Percentiles rank a stretch among this genome's conserved stretches.
These are phyloP conservation scores for Penicillium sp. DNA, from an alignment of 2,329 filamentous ascomycete species.

Conservation along the genomic window DNA sequence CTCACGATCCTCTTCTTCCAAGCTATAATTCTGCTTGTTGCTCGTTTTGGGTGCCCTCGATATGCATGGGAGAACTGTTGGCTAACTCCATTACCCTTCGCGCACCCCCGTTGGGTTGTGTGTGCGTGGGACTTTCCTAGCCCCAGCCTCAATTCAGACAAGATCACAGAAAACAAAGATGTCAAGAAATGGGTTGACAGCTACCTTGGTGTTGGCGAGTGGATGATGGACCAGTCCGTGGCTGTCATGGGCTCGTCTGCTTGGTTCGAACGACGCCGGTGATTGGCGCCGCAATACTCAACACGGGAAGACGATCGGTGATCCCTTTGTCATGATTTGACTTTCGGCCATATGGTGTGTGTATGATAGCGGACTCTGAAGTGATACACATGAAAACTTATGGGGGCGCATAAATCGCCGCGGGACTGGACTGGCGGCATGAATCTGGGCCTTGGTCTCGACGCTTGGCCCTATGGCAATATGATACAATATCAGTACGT, in stretches of 20 bases:
- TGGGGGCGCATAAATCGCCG: background rate
- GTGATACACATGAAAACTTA: background rate
- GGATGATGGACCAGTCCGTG: slow-evolving; percentile 97
- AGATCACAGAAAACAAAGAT: slow-evolving; percentile 78
- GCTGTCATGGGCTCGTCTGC: slow-evolving; percentile 83
- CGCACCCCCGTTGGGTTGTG: slow-evolving; percentile 31
- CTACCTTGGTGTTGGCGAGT: slow-evolving; percentile 93
- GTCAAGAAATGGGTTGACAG: slow-evolving; percentile 86
- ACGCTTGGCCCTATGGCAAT: background rate
- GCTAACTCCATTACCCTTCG: slow-evolving; percentile 32
- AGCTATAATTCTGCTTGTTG: background rate
- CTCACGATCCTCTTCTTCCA: slow-evolving; percentile 15
- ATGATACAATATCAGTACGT: slow-evolving; percentile 4
- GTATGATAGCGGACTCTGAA: slow-evolving; percentile 1
- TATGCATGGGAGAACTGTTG: background rate
- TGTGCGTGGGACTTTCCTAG: slow-evolving; percentile 38
- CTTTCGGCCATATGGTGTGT: slow-evolving; percentile 3
- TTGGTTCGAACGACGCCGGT: slow-evolving; percentile 89
- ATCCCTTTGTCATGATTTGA: slow-evolving; percentile 9
- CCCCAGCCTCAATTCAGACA: slow-evolving; percentile 82
- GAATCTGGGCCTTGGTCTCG: background rate
- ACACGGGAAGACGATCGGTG: background rate
- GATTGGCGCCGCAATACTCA: slow-evolving; percentile 27
- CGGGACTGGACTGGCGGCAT: background rate
- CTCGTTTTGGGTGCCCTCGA: background rate